Evolutionary conservation across 176 grass and related monocot genomes (phyloP).

Genomic region (Bolboschoenus planiculmis): DNA sequence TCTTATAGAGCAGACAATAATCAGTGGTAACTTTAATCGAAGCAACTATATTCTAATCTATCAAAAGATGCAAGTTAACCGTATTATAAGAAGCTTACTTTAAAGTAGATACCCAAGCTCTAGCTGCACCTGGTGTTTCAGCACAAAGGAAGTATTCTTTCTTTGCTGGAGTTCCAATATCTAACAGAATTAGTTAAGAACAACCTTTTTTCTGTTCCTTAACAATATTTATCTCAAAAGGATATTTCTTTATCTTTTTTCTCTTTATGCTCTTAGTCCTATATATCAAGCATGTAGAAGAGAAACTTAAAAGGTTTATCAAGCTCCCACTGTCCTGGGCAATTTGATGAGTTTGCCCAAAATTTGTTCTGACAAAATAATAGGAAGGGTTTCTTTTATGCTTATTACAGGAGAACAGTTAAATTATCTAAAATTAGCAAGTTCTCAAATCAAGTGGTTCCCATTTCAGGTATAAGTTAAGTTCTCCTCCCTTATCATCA

Average conservation of each 20-base stretch:
- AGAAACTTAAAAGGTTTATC: background rate
- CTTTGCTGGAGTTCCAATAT: constrained; percentile 89
- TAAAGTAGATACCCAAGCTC: constrained; percentile 81
- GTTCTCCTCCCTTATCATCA: background rate
- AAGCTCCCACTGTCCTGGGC: background rate
- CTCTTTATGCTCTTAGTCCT: background rate
- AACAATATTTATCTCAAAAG: background rate
- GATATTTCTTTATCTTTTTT: background rate
- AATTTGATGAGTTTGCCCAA: background rate
- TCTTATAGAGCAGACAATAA: background rate
- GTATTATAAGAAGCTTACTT: constrained; percentile 49
- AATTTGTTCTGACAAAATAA: background rate
- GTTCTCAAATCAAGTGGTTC: background rate
- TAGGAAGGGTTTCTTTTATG: background rate
- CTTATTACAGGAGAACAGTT: background rate
- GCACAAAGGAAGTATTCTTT: constrained; percentile 80
- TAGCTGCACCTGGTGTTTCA: constrained; percentile 74
- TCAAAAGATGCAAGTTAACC: background rate
- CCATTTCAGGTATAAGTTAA: background rate
- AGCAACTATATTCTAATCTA: too few species aligned
- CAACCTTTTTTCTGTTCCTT: background rate
- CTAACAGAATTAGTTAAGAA: constrained; percentile 54
- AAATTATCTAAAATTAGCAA: background rate
- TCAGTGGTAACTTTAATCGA: background rate
- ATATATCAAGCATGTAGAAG: background rate